phyloP scores from a whole-genome alignment of 2,329 filamentous ascomycete species.

The Thelonectria discophora region DNA sequence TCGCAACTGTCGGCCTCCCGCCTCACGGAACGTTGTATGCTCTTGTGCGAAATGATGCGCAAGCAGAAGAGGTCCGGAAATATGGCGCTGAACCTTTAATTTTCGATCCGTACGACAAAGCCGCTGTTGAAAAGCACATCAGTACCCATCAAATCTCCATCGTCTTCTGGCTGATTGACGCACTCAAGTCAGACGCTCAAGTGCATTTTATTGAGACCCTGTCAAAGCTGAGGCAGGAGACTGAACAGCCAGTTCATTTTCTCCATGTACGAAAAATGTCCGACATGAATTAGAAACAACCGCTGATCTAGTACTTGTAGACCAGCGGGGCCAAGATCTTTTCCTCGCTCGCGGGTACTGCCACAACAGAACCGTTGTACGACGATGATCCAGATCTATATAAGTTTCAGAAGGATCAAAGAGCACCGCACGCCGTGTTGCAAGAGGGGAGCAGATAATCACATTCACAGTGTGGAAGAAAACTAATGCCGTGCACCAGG shows the following conservation, averaged over 20 bases:
- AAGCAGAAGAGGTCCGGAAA: conserved; percentile 54
- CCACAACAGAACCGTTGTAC: conserved; percentile 50
- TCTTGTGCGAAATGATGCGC: conserved; percentile 55
- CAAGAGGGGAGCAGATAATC: not conserved
- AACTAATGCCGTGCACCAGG: conserved; percentile 38
- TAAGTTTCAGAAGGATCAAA: conserved; percentile 4
- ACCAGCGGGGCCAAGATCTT: conserved; percentile 64
- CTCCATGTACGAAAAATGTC: conserved; percentile 16
- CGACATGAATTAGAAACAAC: not conserved
- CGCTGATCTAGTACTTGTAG: conserved; percentile 29
- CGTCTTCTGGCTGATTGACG: conserved; percentile 58
- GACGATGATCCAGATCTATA: conserved; percentile 51
- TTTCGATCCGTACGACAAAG: conserved; percentile 51
- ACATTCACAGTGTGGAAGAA: no score
- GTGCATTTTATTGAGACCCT: conserved; percentile 56
- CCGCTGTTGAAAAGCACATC: conserved; percentile 48
- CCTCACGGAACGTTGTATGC: conserved; percentile 56
- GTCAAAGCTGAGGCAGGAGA: conserved; percentile 51
- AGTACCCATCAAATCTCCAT: conserved; percentile 55
- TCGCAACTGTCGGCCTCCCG: conserved; percentile 46
- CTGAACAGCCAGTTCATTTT: conserved; percentile 15
- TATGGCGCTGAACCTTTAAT: conserved; percentile 54
- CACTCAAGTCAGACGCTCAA: conserved; percentile 46
- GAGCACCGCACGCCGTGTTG: not conserved
- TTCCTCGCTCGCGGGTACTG: conserved; percentile 55